Percentiles rank a stretch among this genome's conserved stretches.
phyloP scores from a whole-genome alignment of 306 rosid species.

The Medicago arabica region DNA sequence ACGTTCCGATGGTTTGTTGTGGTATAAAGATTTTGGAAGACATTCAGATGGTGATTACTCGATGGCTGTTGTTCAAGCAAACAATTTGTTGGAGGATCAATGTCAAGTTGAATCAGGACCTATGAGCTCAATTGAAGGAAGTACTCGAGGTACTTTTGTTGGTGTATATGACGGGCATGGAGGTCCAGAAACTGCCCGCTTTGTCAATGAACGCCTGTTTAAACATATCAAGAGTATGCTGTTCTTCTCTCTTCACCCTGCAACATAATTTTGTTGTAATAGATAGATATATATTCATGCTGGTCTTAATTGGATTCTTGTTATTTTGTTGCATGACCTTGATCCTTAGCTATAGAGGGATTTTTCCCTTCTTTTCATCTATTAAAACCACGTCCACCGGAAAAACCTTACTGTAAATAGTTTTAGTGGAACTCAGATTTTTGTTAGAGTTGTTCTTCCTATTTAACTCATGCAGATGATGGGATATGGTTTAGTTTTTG shows the following conservation, averaged over 20 bases:
- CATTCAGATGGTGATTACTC: slow-evolving; percentile 87
- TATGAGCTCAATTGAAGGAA: slow-evolving; percentile 59
- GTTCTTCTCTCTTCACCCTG: slow-evolving; percentile 32
- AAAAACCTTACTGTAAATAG: neutral
- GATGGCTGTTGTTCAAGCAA: slow-evolving; percentile 98
- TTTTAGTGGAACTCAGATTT: neutral
- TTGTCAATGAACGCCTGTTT: slow-evolving; percentile 70
- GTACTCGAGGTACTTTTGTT: slow-evolving; percentile 80
- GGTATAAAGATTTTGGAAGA: slow-evolving; percentile 84
- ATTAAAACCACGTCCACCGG: neutral
- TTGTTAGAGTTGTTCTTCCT: neutral
- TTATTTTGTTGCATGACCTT: neutral
- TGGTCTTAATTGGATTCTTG: neutral
- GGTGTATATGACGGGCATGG: slow-evolving; percentile 98
- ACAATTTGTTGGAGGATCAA: slow-evolving; percentile 87
- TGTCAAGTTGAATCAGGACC: slow-evolving; percentile 95
- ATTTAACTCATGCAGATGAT: neutral
- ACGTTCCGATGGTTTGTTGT: slow-evolving; percentile 71
- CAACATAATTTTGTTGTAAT: slow-evolving; percentile 7
- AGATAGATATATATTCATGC: neutral
- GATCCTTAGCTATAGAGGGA: slow-evolving; percentile 11
- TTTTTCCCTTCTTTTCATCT: neutral
- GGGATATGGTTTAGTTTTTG: neutral
- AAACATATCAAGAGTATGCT: slow-evolving; percentile 74
- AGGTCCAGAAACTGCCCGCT: slow-evolving; percentile 89